These are phyloP conservation scores for Pleurotus eryngii DNA, from an alignment of 768 basidiomycete genomes.

Conservation along the genomic window DNA sequence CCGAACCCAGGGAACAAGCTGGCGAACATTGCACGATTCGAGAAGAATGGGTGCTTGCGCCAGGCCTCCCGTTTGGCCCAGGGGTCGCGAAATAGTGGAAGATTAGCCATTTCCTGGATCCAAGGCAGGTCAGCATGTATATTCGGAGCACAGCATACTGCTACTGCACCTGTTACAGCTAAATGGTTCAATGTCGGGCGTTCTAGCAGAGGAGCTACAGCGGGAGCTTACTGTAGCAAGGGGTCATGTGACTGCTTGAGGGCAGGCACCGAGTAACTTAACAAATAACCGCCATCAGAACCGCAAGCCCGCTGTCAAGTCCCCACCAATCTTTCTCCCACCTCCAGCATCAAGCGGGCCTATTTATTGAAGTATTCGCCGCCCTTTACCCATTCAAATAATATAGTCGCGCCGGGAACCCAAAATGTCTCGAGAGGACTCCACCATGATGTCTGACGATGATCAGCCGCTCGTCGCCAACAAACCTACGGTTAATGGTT, in stretches of 20 bases:
- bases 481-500: slow-evolving; percentile 35
- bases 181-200: slow-evolving; percentile 4
- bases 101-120: slow-evolving; percentile 47
- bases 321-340: slow-evolving; percentile 20
- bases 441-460: slow-evolving; percentile 56
- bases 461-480: slow-evolving; percentile 49
- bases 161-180: background rate
- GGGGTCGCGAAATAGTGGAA: slow-evolving; percentile 84
- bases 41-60: slow-evolving; percentile 88
- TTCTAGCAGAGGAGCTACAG: slow-evolving; percentile 9
- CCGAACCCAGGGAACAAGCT: slow-evolving; percentile 95
- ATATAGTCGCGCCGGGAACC: slow-evolving; percentile 6
- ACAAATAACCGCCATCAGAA: slow-evolving; percentile 39
- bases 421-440: slow-evolving; percentile 41
- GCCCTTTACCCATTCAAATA: slow-evolving; percentile 19
- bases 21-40: slow-evolving; percentile 81
- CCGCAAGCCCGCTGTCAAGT: slow-evolving; percentile 23
- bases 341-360: slow-evolving; percentile 17
- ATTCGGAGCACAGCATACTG: background rate
- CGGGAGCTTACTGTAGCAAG: slow-evolving; percentile 7
- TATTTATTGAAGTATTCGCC: slow-evolving; percentile 18
- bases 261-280: slow-evolving; percentile 51
- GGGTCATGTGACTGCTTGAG: slow-evolving; percentile 44
- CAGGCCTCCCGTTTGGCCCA: slow-evolving; percentile 94
- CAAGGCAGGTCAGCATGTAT: background rate